Conservation (phyloP, 1,139 yeast species). For the Hyphopichia fennica region DNA sequence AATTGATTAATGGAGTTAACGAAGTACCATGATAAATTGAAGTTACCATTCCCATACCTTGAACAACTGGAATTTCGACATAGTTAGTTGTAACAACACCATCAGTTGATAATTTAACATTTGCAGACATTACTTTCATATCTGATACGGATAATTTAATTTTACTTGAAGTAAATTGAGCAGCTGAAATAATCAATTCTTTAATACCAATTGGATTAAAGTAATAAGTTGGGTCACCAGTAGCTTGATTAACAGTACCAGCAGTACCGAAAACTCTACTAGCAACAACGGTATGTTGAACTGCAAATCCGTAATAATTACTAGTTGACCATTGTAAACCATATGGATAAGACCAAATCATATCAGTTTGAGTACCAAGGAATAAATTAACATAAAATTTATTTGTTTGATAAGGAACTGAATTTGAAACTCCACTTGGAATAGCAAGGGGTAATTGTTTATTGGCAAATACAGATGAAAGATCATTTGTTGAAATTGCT, state of each 20-base stretch:
- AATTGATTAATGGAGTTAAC: constrained; percentile 51
- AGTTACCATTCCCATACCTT: constrained; percentile 81
- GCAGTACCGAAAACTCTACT: constrained; percentile 69
- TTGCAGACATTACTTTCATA: constrained; percentile 57
- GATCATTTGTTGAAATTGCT: constrained; percentile 41
- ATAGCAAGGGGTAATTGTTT: constrained; percentile 44
- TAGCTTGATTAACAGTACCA: constrained; percentile 20
- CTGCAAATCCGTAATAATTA: constrained; percentile 58
- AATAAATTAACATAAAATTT: constrained; percentile 81
- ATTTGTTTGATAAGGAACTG: constrained; percentile 66
- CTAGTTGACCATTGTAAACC: constrained; percentile 60
- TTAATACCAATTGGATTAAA: constrained; percentile 55
- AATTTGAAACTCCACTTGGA: constrained; percentile 42
- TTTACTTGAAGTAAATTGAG: constrained; percentile 35
- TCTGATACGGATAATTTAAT: constrained; percentile 46
- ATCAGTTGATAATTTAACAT: constrained; percentile 43
- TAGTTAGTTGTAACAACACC: constrained; percentile 23
- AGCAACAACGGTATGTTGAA: constrained; percentile 59
- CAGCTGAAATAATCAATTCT: constrained; percentile 57
- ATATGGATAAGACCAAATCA: constrained; percentile 81
- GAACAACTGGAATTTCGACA: constrained; percentile 47
- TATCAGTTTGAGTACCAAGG: constrained; percentile 61
- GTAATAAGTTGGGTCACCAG: constrained; percentile 39
- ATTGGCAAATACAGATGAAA: constrained; percentile 39
- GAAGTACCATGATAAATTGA: constrained; percentile 59